Percentiles rank a stretch among this genome's conserved stretches.
phyloP scores from a whole-genome alignment of 2,329 filamentous ascomycete species.

The Ophiostoma sp. region DNA sequence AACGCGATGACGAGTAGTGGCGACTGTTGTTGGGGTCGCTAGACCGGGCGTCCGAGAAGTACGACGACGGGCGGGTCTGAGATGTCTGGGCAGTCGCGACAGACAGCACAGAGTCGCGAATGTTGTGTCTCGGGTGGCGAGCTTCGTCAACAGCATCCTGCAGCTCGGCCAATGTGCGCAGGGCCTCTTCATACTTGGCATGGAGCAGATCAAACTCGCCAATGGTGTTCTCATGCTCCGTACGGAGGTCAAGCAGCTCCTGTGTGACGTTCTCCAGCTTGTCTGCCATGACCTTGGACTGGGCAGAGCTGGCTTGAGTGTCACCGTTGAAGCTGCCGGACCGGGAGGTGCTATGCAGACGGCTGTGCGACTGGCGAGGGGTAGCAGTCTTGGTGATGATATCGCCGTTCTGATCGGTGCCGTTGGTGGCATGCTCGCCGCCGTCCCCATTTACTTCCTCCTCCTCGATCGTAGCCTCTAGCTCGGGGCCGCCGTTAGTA shows the following conservation, averaged over 20 bases:
- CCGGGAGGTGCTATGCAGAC: background rate
- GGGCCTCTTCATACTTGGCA: constrained; percentile 83
- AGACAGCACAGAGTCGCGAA: constrained; percentile 54
- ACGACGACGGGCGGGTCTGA: constrained; percentile 64
- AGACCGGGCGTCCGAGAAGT: constrained; percentile 72
- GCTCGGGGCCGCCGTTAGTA: constrained; percentile 22
- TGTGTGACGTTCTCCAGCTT: constrained; percentile 89
- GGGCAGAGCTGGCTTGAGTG: constrained; percentile 62
- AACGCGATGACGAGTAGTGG: constrained; percentile 75
- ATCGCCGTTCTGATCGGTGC: constrained; percentile 35
- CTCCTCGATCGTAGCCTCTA: constrained; percentile 27
- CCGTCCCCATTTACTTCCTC: constrained; percentile 30
- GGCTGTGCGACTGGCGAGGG: constrained; percentile 27
- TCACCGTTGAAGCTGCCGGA: constrained; percentile 30
- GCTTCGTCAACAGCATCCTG: constrained; percentile 81
- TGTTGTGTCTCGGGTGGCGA: constrained; percentile 51
- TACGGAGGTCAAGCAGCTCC: constrained; percentile 82
- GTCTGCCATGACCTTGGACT: constrained; percentile 80
- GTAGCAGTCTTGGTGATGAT: constrained; percentile 27
- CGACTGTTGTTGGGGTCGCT: constrained; percentile 63
- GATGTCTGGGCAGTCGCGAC: constrained; percentile 44
- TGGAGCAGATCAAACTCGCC: constrained; percentile 77
- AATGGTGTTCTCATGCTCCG: constrained; percentile 81
- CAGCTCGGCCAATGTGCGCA: constrained; percentile 74
- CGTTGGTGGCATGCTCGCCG: background rate